phyloP scores from a whole-genome alignment of 345 rosid genomes.

The Rhizophora mangle region DNA sequence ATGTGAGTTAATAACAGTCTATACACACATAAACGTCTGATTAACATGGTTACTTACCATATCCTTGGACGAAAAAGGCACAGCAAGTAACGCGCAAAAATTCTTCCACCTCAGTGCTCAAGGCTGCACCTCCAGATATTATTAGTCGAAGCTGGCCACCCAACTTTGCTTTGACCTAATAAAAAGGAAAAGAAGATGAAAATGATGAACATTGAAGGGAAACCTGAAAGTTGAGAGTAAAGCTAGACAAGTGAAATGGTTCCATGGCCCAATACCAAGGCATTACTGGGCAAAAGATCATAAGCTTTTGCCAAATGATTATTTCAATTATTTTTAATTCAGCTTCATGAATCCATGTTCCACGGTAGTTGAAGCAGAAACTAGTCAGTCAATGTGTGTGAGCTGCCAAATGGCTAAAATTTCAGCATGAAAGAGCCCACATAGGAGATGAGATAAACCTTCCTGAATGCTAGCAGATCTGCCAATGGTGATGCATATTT shows the following conservation, averaged over 20 bases:
- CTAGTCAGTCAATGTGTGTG: not conserved
- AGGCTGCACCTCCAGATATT: conserved; percentile 89
- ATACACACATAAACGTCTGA: not conserved
- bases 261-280: too few relatives aligned
- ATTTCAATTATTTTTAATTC: too few relatives aligned
- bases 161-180: conserved; percentile 76
- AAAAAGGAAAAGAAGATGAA: conserved; percentile 7
- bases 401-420: conserved; percentile 1
- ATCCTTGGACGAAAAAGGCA: conserved; percentile 80
- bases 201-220: not conserved
- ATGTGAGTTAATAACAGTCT: too few relatives aligned
- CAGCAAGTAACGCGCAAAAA: conserved; percentile 92
- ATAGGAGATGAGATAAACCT: conserved; percentile 42
- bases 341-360: not conserved
- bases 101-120: conserved; percentile 83
- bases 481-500: conserved; percentile 76
- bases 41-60: conserved; percentile 50
- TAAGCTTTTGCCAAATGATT: too few relatives aligned
- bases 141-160: conserved; percentile 84
- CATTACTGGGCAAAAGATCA: too few relatives aligned
- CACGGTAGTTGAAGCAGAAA: not conserved
- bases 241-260: not conserved
- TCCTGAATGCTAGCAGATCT: conserved; percentile 91
- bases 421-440: not conserved
- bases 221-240: not conserved